Evolutionary conservation across 768 basidiomycete species (phyloP).

Genomic region (Phlebiopsis flavidoalba): DNA sequence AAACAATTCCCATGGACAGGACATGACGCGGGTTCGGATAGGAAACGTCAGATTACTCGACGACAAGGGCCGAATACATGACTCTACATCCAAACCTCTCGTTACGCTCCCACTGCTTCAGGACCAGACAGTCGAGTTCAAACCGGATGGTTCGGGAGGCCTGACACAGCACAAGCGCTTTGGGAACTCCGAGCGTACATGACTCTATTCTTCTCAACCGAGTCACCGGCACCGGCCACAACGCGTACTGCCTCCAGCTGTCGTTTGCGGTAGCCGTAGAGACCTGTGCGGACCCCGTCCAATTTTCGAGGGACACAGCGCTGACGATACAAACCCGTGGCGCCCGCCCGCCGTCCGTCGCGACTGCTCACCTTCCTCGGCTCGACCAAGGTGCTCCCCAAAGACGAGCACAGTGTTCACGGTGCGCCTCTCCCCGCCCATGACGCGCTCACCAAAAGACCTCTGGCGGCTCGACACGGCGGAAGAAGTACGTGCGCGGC

Average conservation of each 20-base stretch:
- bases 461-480: conserved; percentile 94
- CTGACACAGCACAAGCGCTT: conserved; percentile 64
- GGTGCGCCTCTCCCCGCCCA: conserved; percentile 74
- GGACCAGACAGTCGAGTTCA: conserved; percentile 71
- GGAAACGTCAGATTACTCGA: conserved; percentile 86
- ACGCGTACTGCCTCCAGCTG: conserved; percentile 67
- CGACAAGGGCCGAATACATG: conserved; percentile 74
- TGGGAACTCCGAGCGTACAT: conserved; percentile 96
- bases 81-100: conserved; percentile 65
- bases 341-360: conserved; percentile 66
- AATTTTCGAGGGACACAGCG: conserved; percentile 84
- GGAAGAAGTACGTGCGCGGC: conserved; percentile 90
- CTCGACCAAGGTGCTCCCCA: conserved; percentile 65
- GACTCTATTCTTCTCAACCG: conserved; percentile 82
- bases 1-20: conserved; percentile 84
- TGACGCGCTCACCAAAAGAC: conserved; percentile 82
- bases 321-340: conserved; percentile 82
- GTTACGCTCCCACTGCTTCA: conserved; percentile 71
- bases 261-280: conserved; percentile 79
- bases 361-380: conserved; percentile 73
- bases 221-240: conserved; percentile 72
- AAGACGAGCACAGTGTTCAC: conserved; percentile 84
- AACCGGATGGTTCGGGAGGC: conserved; percentile 75
- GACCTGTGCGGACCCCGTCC: conserved; percentile 78
- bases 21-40: conserved; percentile 67